phyloP scores from a whole-genome alignment of 352 stramenopile species.

The Phytophthora uliginosa region DNA sequence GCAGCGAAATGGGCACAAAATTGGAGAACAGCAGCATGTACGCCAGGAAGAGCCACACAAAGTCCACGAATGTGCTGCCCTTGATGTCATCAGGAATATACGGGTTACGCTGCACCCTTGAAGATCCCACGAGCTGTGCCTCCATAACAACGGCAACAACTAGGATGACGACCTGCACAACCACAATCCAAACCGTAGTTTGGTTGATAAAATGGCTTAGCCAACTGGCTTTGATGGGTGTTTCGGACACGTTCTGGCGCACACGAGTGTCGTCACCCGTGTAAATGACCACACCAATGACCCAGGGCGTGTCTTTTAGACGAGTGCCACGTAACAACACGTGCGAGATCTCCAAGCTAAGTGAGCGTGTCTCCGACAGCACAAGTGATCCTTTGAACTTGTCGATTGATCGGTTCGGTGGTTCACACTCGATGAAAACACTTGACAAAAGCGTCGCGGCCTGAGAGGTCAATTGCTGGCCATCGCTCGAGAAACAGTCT shows the following conservation, averaged over 20 bases:
- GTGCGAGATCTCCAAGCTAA: slow-evolving; percentile 72
- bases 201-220: slow-evolving; percentile 87
- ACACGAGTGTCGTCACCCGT: slow-evolving; percentile 92
- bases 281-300: slow-evolving; percentile 86
- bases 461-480: slow-evolving; percentile 25
- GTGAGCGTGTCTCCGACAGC: slow-evolving; percentile 20
- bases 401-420: slow-evolving; percentile 74
- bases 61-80: slow-evolving; percentile 43
- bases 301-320: slow-evolving; percentile 78
- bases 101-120: slow-evolving; percentile 45
- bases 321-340: slow-evolving; percentile 77
- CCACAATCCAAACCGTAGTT: slow-evolving; percentile 82
- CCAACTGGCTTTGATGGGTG: slow-evolving; percentile 78
- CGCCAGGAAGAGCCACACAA: slow-evolving; percentile 66
- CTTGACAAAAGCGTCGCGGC: slow-evolving; percentile 17
- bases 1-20: slow-evolving; percentile 95
- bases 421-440: slow-evolving; percentile 51
- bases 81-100: slow-evolving; percentile 57
- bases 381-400: slow-evolving; percentile 83
- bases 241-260: slow-evolving; percentile 81
- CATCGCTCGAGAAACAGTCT: slow-evolving; percentile 37
- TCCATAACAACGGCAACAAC: slow-evolving; percentile 59
- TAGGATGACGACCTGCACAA: slow-evolving; percentile 70
- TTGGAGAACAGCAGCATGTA: slow-evolving; percentile 95
- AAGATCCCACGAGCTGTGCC: slow-evolving; percentile 41